These are phyloP conservation scores for Castanea crenata DNA, from an alignment of 306 rosid genomes.

Conservation along the genomic window DNA sequence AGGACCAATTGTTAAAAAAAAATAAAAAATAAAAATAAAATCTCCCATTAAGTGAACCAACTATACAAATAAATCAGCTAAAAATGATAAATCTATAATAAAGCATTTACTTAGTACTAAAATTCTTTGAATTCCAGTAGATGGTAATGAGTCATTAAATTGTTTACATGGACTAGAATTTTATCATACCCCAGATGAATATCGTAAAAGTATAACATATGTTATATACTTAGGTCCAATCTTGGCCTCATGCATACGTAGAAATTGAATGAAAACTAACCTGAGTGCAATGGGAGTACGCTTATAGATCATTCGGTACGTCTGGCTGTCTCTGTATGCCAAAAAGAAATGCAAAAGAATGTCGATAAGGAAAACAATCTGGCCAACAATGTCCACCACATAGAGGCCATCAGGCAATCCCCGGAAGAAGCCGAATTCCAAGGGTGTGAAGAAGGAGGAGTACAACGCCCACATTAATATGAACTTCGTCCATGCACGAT, in stretches of 20 bases:
- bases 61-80: not conserved
- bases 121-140: not conserved
- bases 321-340: slow-evolving; percentile 73
- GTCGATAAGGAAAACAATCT: slow-evolving; percentile 77
- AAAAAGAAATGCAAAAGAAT: slow-evolving; percentile 70
- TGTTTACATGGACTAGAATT: not conserved
- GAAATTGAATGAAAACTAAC: slow-evolving; percentile 28
- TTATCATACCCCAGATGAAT: not conserved
- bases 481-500: slow-evolving; percentile 70
- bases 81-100: not conserved
- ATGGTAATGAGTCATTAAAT: not conserved
- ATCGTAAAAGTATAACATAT: too few relatives aligned
- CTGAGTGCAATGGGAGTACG: slow-evolving; percentile 69
- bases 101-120: not conserved
- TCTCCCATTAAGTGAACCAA: not conserved
- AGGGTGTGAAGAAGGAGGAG: slow-evolving; percentile 95
- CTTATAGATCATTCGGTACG: slow-evolving; percentile 74
- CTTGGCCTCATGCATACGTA: too few relatives aligned
- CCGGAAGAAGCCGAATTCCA: slow-evolving; percentile 92
- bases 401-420: slow-evolving; percentile 65
- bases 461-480: slow-evolving; percentile 92
- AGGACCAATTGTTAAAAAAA: too few relatives aligned
- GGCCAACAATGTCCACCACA: slow-evolving; percentile 75
- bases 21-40: too few relatives aligned
- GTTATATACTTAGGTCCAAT: not conserved